Percentiles rank a stretch among this genome's conserved stretches.
phyloP scores from a whole-genome alignment of 345 rosid genomes.

The Gossypium herbaceum region DNA sequence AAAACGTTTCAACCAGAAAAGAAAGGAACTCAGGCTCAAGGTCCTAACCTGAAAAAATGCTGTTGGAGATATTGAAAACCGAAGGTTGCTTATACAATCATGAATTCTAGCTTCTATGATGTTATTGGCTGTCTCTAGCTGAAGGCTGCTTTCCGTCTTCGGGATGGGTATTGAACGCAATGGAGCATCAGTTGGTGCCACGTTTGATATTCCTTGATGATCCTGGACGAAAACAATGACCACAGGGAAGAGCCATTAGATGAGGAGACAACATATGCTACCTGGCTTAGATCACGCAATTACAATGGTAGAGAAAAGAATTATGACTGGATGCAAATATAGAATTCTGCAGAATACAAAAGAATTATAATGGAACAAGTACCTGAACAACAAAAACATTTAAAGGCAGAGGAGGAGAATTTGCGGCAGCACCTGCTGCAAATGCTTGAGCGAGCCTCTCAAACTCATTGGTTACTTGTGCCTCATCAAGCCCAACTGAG shows the following conservation, averaged over 20 bases:
- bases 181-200: constrained; percentile 83
- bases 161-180: constrained; percentile 45
- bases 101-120: constrained; percentile 71
- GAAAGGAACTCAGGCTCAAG: constrained; percentile 2
- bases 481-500: constrained; percentile 46
- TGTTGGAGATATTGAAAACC: constrained; percentile 84
- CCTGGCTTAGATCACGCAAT: background rate
- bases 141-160: constrained; percentile 31
- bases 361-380: constrained; percentile 2
- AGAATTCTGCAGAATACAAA: background rate
- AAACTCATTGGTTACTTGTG: constrained; percentile 50
- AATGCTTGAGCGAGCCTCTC: constrained; percentile 64
- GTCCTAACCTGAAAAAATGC: constrained; percentile 83
- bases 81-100: constrained; percentile 70
- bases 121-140: constrained; percentile 26
- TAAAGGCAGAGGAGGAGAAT: constrained; percentile 66
- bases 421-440: constrained; percentile 55
- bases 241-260: background rate
- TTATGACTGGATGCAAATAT: background rate
- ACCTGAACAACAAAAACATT: constrained; percentile 93
- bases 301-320: background rate
- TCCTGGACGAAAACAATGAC: constrained; percentile 43
- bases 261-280: background rate
- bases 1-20: constrained; percentile 2
- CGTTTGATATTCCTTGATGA: constrained; percentile 94